Percentiles rank a stretch among this genome's conserved stretches.
phyloP scores from a whole-genome alignment of 2,329 filamentous ascomycete species.

The Huntiella decipiens region DNA sequence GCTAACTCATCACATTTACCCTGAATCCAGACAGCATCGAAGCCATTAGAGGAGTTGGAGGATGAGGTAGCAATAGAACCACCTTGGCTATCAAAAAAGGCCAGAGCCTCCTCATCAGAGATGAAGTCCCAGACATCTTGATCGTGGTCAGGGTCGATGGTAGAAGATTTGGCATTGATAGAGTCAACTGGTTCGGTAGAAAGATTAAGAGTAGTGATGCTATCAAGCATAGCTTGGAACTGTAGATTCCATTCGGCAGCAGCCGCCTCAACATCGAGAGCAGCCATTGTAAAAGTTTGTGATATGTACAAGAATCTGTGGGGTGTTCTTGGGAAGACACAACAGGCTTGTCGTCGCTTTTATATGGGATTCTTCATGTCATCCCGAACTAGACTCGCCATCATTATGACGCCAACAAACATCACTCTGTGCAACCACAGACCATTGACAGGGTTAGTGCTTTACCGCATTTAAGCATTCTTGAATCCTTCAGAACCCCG shows the following conservation, averaged over 20 bases:
- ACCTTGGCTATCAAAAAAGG: constrained; percentile 19
- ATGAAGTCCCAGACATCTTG: constrained; percentile 92
- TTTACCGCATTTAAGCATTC: too few relatives aligned
- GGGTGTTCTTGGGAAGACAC: too few relatives aligned
- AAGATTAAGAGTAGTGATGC: constrained; percentile 54
- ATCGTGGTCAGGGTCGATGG: constrained; percentile 34
- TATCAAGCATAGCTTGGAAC: constrained; percentile 67
- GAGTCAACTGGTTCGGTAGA: constrained; percentile 21
- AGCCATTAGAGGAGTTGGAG: constrained; percentile 16
- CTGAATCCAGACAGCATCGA: constrained; percentile 51
- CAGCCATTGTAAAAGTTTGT: constrained; percentile 1
- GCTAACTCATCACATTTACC: constrained; percentile 50
- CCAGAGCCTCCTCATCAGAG: constrained; percentile 23
- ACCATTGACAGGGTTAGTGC: too few relatives aligned
- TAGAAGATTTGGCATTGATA: constrained; percentile 20
- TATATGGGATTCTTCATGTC: too few relatives aligned
- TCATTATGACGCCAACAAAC: too few relatives aligned
- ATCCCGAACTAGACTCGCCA: too few relatives aligned
- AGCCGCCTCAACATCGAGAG: not conserved
- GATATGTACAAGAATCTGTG: too few relatives aligned
- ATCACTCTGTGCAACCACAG: too few relatives aligned
- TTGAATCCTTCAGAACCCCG: too few relatives aligned
- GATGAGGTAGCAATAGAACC: constrained; percentile 12
- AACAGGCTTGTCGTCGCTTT: too few relatives aligned
- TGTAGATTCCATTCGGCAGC: constrained; percentile 57